phyloP scores from a whole-genome alignment of 768 basidiomycete genomes.

The Boletellus ananiceps region DNA sequence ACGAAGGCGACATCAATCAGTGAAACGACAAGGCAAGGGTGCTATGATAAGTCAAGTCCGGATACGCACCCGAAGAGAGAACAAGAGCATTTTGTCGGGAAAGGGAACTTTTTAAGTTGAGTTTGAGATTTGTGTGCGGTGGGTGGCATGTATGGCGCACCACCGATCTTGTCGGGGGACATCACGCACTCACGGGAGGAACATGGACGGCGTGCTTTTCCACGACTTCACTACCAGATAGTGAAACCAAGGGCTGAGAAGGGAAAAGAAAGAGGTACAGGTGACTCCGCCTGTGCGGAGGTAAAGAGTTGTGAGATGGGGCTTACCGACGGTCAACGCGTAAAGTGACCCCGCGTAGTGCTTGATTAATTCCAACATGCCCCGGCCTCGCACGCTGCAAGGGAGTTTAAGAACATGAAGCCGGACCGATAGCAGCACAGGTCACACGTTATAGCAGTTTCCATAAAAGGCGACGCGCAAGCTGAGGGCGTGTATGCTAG shows the following conservation, averaged over 20 bases:
- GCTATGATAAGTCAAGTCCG: background rate
- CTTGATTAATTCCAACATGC: no score
- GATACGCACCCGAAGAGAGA: background rate
- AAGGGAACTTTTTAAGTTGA: background rate
- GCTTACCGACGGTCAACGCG: background rate
- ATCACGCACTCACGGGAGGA: background rate
- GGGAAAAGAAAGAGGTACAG: background rate
- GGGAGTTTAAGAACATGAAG: no score
- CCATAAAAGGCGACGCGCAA: no score
- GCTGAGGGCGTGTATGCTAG: constrained; percentile 5
- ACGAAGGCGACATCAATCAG: background rate
- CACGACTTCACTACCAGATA: no score
- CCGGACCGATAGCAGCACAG: background rate
- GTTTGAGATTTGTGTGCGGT: background rate
- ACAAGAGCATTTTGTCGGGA: background rate
- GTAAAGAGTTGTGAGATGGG: background rate
- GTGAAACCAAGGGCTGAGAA: background rate
- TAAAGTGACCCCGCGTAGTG: no score
- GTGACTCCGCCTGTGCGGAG: background rate
- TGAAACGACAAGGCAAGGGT: background rate
- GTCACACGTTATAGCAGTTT: background rate
- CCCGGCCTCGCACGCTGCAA: no score
- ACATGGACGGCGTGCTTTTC: background rate
- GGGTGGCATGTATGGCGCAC: constrained; percentile 1
- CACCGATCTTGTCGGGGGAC: constrained; percentile 8